These are phyloP conservation scores for Albugo laibachii DNA, from an alignment of 352 stramenopile genomes.

Conservation along the genomic window DNA sequence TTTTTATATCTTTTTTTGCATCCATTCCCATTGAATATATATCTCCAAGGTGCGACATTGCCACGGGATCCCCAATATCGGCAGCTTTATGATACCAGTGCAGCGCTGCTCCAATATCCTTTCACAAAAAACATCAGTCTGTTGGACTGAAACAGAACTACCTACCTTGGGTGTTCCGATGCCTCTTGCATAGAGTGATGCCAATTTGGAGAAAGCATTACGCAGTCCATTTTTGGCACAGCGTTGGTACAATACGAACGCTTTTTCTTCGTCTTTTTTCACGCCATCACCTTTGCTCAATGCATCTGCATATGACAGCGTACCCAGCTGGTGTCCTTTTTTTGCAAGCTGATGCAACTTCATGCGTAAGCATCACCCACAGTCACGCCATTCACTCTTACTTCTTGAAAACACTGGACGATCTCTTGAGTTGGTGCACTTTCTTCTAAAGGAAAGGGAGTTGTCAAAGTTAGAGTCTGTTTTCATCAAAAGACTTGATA, in stretches of 20 bases:
- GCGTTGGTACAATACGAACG: slow-evolving; percentile 54
- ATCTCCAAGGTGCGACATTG: slow-evolving; percentile 52
- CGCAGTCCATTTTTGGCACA: slow-evolving; percentile 41
- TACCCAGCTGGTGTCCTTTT: slow-evolving; percentile 45
- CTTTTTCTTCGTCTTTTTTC: slow-evolving; percentile 49
- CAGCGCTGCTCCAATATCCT: slow-evolving; percentile 48
- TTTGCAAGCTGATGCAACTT: slow-evolving; percentile 19
- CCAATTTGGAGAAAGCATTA: slow-evolving; percentile 59
- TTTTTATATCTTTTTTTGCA: slow-evolving; percentile 24
- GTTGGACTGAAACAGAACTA: background rate
- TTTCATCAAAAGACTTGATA: no score
- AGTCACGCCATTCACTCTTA: no score
- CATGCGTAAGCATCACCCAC: no score
- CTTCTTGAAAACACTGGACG: no score
- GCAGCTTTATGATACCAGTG: slow-evolving; percentile 62
- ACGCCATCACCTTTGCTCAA: slow-evolving; percentile 55
- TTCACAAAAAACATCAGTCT: background rate
- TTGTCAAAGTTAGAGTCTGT: no score
- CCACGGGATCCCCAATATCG: slow-evolving; percentile 43
- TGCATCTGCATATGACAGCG: slow-evolving; percentile 62
- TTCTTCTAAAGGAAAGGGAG: no score
- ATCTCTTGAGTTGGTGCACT: no score
- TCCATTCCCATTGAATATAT: slow-evolving; percentile 34
- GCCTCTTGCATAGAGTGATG: slow-evolving; percentile 62
- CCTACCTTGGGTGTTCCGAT: slow-evolving; percentile 58